Evolutionary conservation across 139 green algal species (phyloP).

Genomic region (Coelastrella sp.): DNA sequence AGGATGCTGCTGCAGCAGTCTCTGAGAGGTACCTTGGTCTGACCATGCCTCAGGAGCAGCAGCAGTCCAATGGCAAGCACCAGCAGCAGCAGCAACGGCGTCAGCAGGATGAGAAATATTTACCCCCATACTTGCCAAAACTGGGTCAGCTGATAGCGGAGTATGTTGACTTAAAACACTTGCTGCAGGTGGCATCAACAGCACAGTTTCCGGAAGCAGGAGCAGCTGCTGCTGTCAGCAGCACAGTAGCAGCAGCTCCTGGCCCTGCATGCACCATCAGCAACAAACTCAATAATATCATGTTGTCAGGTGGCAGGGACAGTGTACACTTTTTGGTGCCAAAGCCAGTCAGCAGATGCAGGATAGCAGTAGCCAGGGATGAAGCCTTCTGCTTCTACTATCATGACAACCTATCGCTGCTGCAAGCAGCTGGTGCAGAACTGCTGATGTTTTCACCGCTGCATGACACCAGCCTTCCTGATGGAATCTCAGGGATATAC

Average conservation of each 20-base stretch:
- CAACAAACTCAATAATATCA: background rate
- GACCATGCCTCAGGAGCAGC: slow-evolving; percentile 38
- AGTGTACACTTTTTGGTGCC: background rate
- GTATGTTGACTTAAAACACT: background rate
- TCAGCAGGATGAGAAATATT: background rate
- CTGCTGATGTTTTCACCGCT: slow-evolving; percentile 90
- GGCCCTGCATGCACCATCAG: background rate
- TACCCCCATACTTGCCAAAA: background rate
- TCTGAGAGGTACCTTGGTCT: slow-evolving; percentile 31
- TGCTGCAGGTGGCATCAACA: slow-evolving; percentile 17
- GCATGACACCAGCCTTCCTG: slow-evolving; percentile 70
- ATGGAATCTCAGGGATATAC: slow-evolving; percentile 79
- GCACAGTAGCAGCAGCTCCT: background rate
- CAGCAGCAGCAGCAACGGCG: slow-evolving; percentile 1
- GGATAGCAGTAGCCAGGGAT: slow-evolving; percentile 38
- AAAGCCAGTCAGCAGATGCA: background rate
- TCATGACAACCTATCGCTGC: slow-evolving; percentile 60
- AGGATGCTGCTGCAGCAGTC: slow-evolving; percentile 3
- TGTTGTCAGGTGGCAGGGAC: background rate
- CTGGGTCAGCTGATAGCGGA: background rate
- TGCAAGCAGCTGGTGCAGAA: slow-evolving; percentile 76
- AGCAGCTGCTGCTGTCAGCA: background rate
- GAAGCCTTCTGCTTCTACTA: slow-evolving; percentile 47
- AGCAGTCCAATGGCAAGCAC: slow-evolving; percentile 29
- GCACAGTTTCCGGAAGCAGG: background rate